Base-by-base conservation (phyloP, 805 yeast genomes). In the Saccharomycopsis schoenii region DNA sequence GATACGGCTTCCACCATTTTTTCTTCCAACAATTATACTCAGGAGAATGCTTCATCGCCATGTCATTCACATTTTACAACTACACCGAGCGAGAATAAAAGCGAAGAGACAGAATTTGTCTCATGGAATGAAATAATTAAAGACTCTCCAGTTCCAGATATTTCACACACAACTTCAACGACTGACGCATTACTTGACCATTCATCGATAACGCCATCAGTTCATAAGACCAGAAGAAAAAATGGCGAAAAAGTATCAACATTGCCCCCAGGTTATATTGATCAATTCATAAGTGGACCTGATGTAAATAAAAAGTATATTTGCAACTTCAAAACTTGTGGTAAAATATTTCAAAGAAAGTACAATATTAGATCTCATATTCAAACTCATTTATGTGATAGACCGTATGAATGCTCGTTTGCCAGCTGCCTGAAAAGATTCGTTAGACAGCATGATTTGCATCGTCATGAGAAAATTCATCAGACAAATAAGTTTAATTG, bases 341-440 rank as follows among this genome's bases (percentile, higher is more conserved):
- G 88, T 10, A 91, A 94, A 73, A 75, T 80, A 60, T 93, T 94
- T 73, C 84, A 91, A 8, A 79, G 99, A 69, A 79, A 97, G 56
- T 96, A 96, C 73, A 94, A 94, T 68, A 89, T 90, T 12, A 77
- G 98, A 64, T 89, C 97, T 0, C 99, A 94, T 72, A 92, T 94
- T 61, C 99, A 94, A 71, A 94, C 99, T 0, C 99, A 94, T 76
- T 74, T 94, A 57, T 85, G 93, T 70, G 99, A 96, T 71, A 77
- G 97, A 65, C 99, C 99, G 0, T 93, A 89, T 73, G 76, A 80
- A 0, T 94, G 99, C 74, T 78, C 76, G 47, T 66, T 64, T 54
- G 76, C 76, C 2, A 77, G 78, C 52, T 94, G 99, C 72, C 80
- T 82, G 3, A 89, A 92, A 67, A 82, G 89, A 43, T 94, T 94